Evolutionary conservation across 331 rosid species (phyloP), one percentile per base, ranked within the genome.

Genomic region (Quercus phellos): DNA sequence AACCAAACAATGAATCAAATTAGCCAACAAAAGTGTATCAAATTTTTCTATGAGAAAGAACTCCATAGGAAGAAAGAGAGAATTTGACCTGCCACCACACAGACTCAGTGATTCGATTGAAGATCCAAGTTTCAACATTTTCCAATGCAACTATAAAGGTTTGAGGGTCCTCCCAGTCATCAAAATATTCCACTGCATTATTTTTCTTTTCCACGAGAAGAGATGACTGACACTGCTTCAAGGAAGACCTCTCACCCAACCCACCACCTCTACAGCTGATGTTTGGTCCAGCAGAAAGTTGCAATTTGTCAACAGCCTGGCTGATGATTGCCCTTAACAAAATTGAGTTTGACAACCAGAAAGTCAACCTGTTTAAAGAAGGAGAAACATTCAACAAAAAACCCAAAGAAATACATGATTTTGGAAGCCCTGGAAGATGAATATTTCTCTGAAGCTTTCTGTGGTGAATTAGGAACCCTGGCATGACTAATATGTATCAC

Each of bases 61-160:
- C 71, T 66, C 32, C 72, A 43, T 56, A 74, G 77, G 51, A 78
- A 60, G 30, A 77, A 22, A 63, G 68, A 74, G 71, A 67, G 34
- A 34, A 78, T 70, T 53, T 84, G 70, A 93, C 98, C 97, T 91
- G 98, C 98, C 98, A 93, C 98, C 98, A 93, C 72, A 93, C 90
- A 70, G 98, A 93, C 86, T 93, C 97, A 19, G 91, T 90, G 74
- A 93, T 93, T 80, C 98, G 87, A 64, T 89, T 85, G 87, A 93
- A 93, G 75, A 93, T 88, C 98, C 98, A 93, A 2, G 89, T 89
- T 81, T 93, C 98, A 71, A 93, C 84, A 81, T 88, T 91, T 86
- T 91, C 91, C 89, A 93, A 79, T 55, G 94, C 87, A 24, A 69
- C 58, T 80, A 89, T 56, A 82, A 91, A 85, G 68, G 77, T 78